Conservation (phyloP, 2,329 filamentous ascomycete species). For the Orbilia blumenaviensis region DNA sequence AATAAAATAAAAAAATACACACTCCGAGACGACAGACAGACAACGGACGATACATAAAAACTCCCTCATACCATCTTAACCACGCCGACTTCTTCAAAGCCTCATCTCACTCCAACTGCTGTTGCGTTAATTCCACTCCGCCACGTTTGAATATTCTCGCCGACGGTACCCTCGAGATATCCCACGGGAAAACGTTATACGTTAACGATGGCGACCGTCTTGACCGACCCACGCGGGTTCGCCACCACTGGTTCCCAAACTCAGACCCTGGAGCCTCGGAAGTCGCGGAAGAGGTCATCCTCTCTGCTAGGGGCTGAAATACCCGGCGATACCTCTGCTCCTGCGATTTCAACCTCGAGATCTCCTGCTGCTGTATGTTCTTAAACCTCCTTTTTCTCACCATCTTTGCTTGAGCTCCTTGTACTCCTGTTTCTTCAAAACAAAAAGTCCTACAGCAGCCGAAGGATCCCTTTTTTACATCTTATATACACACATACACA, state of each 20-base stretch:
- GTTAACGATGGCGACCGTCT: constrained; percentile 41
- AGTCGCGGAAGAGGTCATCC: constrained; percentile 54
- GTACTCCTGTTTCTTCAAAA: neutral
- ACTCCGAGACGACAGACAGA: neutral
- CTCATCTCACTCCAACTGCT: constrained; percentile 10
- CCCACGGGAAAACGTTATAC: neutral
- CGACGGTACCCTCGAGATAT: neutral
- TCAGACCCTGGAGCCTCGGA: constrained; percentile 49
- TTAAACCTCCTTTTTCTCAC: constrained; percentile 3
- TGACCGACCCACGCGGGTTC: constrained; percentile 36
- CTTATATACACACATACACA: neutral
- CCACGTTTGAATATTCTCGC: constrained; percentile 22
- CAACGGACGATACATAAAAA: neutral
- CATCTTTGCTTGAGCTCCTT: neutral
- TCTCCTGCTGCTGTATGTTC: constrained; percentile 56
- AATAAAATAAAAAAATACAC: neutral
- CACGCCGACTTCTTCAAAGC: constrained; percentile 2
- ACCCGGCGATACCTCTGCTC: constrained; percentile 56
- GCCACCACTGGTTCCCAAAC: constrained; percentile 41
- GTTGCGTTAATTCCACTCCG: neutral
- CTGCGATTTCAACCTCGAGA: constrained; percentile 57
- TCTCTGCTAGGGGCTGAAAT: constrained; percentile 56
- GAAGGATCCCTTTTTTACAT: no score
- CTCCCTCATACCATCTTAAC: neutral
- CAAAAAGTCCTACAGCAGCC: neutral